Evolutionary conservation across 768 basidiomycete genomes (phyloP).

Genomic region (Boletus sp.): DNA sequence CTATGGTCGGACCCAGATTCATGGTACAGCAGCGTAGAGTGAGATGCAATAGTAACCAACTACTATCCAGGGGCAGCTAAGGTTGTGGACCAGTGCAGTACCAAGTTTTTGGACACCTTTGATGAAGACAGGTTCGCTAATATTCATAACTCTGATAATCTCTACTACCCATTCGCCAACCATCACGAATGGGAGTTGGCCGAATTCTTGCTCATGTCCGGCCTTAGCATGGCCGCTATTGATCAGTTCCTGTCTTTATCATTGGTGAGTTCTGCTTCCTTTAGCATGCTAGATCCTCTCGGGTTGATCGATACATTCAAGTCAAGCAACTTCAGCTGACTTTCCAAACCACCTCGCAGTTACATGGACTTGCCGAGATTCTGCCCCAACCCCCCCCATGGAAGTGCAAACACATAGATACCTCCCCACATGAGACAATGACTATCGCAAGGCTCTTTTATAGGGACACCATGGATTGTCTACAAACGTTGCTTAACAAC

Average conservation of each 20-base stretch:
- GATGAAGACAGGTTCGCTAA: background rate
- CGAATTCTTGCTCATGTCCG: background rate
- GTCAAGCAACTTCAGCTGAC: slow-evolving; percentile 18
- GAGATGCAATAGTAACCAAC: background rate
- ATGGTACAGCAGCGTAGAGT: background rate
- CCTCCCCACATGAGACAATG: background rate
- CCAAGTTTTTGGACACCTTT: background rate
- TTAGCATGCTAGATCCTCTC: background rate
- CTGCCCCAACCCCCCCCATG: background rate
- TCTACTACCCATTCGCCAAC: background rate
- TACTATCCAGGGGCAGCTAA: background rate
- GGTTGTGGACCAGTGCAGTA: background rate
- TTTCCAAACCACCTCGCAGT: slow-evolving; percentile 18
- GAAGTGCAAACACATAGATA: background rate
- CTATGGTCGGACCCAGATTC: background rate
- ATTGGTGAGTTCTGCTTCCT: background rate
- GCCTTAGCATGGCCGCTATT: background rate
- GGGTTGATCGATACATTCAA: background rate
- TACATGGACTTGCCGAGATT: background rate
- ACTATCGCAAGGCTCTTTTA: background rate
- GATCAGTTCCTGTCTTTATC: background rate
- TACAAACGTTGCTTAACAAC: background rate
- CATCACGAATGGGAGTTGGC: background rate
- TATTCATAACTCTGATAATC: background rate
- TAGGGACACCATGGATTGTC: background rate